Evolutionary conservation across 192 early-diverging fungal genomes (phyloP).

Genomic region (Gryganskiella cystojenkinii): DNA sequence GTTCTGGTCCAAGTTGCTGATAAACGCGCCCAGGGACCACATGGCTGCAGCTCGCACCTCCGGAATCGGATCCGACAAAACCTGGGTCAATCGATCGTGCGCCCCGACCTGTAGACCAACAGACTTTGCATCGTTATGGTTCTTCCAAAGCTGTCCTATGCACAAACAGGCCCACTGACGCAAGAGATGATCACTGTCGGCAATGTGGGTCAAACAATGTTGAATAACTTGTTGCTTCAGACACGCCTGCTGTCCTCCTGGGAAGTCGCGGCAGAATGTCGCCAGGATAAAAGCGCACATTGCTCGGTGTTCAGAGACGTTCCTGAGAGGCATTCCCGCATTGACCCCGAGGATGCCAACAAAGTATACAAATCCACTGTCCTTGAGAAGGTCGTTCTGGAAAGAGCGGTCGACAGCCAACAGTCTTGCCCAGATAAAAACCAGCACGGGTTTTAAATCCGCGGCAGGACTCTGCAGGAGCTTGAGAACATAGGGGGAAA

Average conservation of each 20-base stretch:
- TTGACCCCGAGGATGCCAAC: slow-evolving; percentile 86
- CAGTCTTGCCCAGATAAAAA: slow-evolving; percentile 98
- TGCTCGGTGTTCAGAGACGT: slow-evolving; percentile 90
- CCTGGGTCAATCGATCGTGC: slow-evolving; percentile 67
- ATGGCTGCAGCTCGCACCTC: slow-evolving; percentile 88
- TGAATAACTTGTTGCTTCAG: slow-evolving; percentile 73
- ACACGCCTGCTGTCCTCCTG: slow-evolving; percentile 87
- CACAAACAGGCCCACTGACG: slow-evolving; percentile 93
- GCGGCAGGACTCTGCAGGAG: slow-evolving; percentile 91
- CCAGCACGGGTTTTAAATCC: slow-evolving; percentile 93
- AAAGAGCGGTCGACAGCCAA: slow-evolving; percentile 92
- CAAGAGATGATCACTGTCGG: slow-evolving; percentile 77
- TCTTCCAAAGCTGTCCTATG: slow-evolving; percentile 87
- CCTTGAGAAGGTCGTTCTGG: slow-evolving; percentile 91
- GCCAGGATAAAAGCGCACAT: slow-evolving; percentile 96
- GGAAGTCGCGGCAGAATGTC: slow-evolving; percentile 90
- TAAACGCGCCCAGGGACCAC: slow-evolving; percentile 83
- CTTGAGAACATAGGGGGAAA: slow-evolving; percentile 97
- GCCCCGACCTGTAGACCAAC: slow-evolving; percentile 69
- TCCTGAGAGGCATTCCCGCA: slow-evolving; percentile 73
- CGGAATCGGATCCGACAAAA: slow-evolving; percentile 76
- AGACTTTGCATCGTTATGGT: slow-evolving; percentile 76
- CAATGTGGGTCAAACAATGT: slow-evolving; percentile 72
- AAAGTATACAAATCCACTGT: slow-evolving; percentile 94
- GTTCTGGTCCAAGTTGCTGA: slow-evolving; percentile 74